These are phyloP conservation scores for Globisporangium mamillatum DNA, from an alignment of 352 stramenopile genomes.

Conservation along the genomic window DNA sequence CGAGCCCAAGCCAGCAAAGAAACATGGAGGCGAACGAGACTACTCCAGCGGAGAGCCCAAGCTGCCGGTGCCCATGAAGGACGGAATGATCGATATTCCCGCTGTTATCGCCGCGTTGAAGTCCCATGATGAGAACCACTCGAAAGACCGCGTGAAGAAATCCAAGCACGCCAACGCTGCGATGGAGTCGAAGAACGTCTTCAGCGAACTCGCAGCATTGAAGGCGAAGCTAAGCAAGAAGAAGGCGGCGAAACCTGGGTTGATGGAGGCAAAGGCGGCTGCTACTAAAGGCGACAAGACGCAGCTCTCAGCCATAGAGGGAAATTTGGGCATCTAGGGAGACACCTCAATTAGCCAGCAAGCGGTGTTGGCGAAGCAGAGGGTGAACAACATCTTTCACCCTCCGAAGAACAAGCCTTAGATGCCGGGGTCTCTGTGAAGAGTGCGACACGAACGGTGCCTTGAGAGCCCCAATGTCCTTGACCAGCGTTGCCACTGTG, in stretches of 20 bases:
- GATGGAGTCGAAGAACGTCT: background rate
- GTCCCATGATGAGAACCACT: background rate
- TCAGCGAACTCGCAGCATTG: background rate
- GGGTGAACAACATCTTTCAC: background rate
- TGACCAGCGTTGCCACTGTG: too few relatives aligned
- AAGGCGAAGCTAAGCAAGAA: background rate
- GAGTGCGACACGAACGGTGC: too few relatives aligned
- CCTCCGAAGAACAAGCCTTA: too few relatives aligned
- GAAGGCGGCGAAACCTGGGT: background rate
- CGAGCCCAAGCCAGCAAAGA: too few relatives aligned
- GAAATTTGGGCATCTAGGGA: background rate
- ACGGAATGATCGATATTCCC: background rate
- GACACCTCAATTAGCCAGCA: background rate
- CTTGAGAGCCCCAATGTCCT: too few relatives aligned
- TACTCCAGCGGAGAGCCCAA: background rate
- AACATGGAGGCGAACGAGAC: background rate
- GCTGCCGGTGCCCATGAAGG: background rate
- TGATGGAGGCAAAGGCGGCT: background rate
- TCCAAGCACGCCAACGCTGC: background rate
- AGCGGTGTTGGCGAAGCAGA: background rate
- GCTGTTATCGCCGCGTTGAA: background rate
- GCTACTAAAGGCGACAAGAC: background rate
- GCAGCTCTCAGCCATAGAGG: background rate
- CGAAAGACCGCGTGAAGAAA: background rate
- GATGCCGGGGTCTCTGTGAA: too few relatives aligned